phyloP scores from a whole-genome alignment of 1,139 yeast species.

The Kluyveromyces sp. region DNA sequence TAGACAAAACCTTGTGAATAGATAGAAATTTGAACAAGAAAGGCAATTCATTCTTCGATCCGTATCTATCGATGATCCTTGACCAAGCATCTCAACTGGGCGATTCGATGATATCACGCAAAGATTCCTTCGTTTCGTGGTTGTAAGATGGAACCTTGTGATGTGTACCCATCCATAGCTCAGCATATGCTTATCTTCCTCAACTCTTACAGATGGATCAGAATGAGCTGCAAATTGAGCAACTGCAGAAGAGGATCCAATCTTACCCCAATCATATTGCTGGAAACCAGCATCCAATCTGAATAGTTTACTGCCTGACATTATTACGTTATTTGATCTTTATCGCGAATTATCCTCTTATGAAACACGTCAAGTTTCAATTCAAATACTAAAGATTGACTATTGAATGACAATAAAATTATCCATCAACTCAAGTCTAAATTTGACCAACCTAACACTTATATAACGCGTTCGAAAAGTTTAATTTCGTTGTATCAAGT shows the following conservation, averaged over 20 bases:
- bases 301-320: slow-evolving; percentile 20
- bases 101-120: slow-evolving; percentile 56
- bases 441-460: background rate
- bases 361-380: background rate
- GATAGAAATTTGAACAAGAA: slow-evolving; percentile 89
- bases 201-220: slow-evolving; percentile 52
- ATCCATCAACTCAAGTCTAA: background rate
- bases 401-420: too few relatives aligned
- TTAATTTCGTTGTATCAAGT: too few relatives aligned
- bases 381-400: background rate
- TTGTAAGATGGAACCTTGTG: slow-evolving; percentile 81
- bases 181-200: slow-evolving; percentile 73
- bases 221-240: slow-evolving; percentile 77
- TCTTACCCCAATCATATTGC: slow-evolving; percentile 81
- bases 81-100: slow-evolving; percentile 56
- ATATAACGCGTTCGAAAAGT: too few relatives aligned
- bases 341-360: background rate
- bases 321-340: background rate
- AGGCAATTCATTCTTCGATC: slow-evolving; percentile 67
- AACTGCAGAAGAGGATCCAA: slow-evolving; percentile 78
- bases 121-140: slow-evolving; percentile 43
- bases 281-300: slow-evolving; percentile 43
- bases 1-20: slow-evolving; percentile 83
- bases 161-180: slow-evolving; percentile 98
- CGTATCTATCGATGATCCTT: slow-evolving; percentile 56